These are phyloP conservation scores for Nepenthes mirabilis DNA, from an alignment of 148 eudicot species.

Conservation along the genomic window DNA sequence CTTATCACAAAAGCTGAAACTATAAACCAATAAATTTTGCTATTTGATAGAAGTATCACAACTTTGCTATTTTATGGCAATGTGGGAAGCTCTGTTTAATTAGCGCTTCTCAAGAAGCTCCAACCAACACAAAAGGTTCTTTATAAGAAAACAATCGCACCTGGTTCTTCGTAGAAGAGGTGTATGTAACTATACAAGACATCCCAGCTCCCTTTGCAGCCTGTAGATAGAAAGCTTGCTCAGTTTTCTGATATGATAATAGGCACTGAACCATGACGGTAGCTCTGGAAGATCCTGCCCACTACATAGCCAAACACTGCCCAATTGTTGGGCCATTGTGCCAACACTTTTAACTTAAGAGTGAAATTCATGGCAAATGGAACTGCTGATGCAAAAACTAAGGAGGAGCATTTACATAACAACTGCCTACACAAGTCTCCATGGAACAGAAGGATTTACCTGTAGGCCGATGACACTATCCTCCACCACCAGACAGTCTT, in stretches of 20 bases:
- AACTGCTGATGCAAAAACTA: neutral
- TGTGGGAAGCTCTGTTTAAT: neutral
- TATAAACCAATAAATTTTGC: too few relatives aligned
- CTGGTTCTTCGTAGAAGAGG: conserved; percentile 84
- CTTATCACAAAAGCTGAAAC: too few relatives aligned
- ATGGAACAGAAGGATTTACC: conserved; percentile 26
- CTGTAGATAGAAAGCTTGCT: conserved; percentile 23
- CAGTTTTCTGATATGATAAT: neutral
- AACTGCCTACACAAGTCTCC: neutral
- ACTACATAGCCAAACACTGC: too few relatives aligned
- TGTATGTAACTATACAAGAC: conserved; percentile 76
- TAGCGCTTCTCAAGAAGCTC: neutral
- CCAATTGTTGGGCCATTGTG: too few relatives aligned
- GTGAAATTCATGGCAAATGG: neutral
- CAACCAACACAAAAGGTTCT: neutral
- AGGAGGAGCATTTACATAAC: too few relatives aligned
- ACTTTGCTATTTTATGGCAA: neutral
- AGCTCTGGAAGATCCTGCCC: neutral
- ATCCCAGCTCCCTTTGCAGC: conserved; percentile 94
- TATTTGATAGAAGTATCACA: too few relatives aligned
- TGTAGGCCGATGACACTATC: conserved; percentile 95
- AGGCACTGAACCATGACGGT: neutral
- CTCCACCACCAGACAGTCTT: conserved; percentile 81
- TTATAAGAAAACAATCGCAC: conserved; percentile 14
- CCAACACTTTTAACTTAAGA: neutral